These are phyloP conservation scores for Aspergillus transmontanensis DNA, from an alignment of 2,329 filamentous ascomycete genomes.

Conservation along the genomic window DNA sequence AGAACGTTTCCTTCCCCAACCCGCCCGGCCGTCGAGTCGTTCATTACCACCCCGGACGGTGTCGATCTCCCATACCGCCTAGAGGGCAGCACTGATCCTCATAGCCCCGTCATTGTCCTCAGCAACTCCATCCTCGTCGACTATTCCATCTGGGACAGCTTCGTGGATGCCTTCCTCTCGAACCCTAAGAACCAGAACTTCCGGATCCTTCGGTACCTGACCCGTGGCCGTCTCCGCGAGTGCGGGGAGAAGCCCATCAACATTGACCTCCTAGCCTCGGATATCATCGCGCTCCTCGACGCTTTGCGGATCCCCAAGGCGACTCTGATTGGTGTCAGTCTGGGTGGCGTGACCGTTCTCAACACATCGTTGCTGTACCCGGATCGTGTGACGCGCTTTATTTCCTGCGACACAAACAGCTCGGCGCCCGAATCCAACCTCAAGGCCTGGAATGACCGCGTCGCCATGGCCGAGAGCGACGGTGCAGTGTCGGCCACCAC, in stretches of 20 bases:
- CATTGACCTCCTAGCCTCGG: conserved; percentile 67
- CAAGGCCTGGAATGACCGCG: conserved; percentile 77
- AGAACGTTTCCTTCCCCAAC: conserved; percentile 51
- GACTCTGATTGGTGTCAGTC: conserved; percentile 74
- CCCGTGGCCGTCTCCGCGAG: conserved; percentile 64
- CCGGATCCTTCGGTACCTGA: conserved; percentile 75
- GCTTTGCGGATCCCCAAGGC: conserved; percentile 69
- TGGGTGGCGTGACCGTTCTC: conserved; percentile 78
- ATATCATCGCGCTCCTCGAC: conserved; percentile 67
- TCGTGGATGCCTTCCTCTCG: conserved; percentile 63
- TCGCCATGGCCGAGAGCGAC: conserved; percentile 65
- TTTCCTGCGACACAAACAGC: conserved; percentile 79
- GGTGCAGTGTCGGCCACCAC: conserved; percentile 33
- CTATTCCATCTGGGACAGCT: conserved; percentile 77
- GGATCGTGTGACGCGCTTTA: conserved; percentile 59
- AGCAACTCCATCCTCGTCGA: conserved; percentile 80
- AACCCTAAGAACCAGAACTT: conserved; percentile 60
- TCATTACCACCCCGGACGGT: conserved; percentile 68
- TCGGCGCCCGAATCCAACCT: conserved; percentile 73
- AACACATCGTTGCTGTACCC: conserved; percentile 72
- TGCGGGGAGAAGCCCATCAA: conserved; percentile 51
- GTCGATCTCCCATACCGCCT: conserved; percentile 72
- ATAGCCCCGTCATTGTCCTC: conserved; percentile 73
- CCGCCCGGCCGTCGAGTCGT: conserved; percentile 65
- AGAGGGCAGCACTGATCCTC: conserved; percentile 68